Base-by-base conservation (phyloP, 768 basidiomycete genomes). In the Sarcodon sp. region DNA sequence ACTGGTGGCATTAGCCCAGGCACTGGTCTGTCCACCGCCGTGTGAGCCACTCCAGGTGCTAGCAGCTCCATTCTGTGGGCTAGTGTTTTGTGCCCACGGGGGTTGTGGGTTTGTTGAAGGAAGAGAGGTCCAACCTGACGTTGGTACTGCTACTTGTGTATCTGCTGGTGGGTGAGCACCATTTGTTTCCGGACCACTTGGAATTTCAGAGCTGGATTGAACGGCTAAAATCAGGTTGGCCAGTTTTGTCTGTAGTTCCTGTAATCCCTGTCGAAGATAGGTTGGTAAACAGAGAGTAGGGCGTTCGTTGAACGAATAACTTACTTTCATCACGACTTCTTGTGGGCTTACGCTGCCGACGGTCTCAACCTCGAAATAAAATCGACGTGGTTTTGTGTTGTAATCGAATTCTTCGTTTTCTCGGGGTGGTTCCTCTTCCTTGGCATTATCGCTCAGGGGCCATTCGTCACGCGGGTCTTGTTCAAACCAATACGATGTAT, bases 401-500 rank as follows among this genome's bases (percentile, higher is more conserved):
- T 78, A 97, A 61, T 97, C 89, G 59, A 97, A 98, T 4, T 71
- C 71, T 59, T 85, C 80, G 53, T 87, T 83, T 45, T 90, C 87
- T 47, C 84, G 70, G 2, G 80, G 82, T 1, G 79, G 64, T 57
- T 89, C 86, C 63, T 93, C 90, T 58, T 90, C 83, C 51, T 75
- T 70, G 12, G 85, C 87, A 61, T 98, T 98, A 35, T 80, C 76
- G 53, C 87, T 79, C 7, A 93, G 63, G 0, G 93, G 94, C 96
- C 96, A 99, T 67, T 99, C 96, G 3, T 64, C 73, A 33, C 78
- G 77, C 54, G 77, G 71, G 56, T 92, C 80, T 18, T 70, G 73
- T 64, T 99, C 96, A 60, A 73, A 89, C 96, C 96, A 98, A 64
- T 96, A 80, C 2, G 85, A 80, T 3, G 96, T 98, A 65, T 99